These are phyloP conservation scores for Spathaspora sp. DNA, from an alignment of 805 yeast genomes.

Conservation along the genomic window DNA sequence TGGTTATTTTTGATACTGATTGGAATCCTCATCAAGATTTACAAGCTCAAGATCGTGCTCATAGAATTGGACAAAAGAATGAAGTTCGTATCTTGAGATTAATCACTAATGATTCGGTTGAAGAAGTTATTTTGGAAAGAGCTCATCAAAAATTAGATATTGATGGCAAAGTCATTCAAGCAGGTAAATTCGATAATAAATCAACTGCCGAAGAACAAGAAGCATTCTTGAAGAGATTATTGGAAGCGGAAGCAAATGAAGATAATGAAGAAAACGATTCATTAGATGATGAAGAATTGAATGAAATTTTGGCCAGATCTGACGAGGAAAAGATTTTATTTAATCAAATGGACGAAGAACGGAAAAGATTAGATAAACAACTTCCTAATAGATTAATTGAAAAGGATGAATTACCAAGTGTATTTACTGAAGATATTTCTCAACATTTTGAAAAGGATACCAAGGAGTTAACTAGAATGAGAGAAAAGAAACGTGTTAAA, in stretches of 20 bases:
- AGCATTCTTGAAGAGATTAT: constrained; percentile 64
- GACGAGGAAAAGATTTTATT: constrained; percentile 59
- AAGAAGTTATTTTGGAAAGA: constrained; percentile 76
- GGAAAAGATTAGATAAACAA: constrained; percentile 34
- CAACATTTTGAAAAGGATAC: constrained; percentile 48
- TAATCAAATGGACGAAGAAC: constrained; percentile 56
- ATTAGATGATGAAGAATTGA: constrained; percentile 67
- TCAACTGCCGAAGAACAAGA: constrained; percentile 87
- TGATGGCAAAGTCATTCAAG: constrained; percentile 87
- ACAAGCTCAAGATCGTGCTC: constrained; percentile 89
- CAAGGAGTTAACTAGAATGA: constrained; percentile 52
- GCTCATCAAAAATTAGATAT: constrained; percentile 82
- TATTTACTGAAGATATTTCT: constrained; percentile 66
- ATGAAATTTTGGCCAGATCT: constrained; percentile 65
- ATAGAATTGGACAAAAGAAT: constrained; percentile 85
- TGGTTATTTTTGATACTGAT: constrained; percentile 81
- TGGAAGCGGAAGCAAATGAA: constrained; percentile 64
- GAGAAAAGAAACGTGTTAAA: constrained; percentile 77
- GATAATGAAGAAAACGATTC: constrained; percentile 53
- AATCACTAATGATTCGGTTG: constrained; percentile 79
- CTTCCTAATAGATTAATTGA: constrained; percentile 55
- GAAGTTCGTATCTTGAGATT: constrained; percentile 79
- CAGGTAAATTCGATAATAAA: constrained; percentile 86
- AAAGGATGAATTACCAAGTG: constrained; percentile 71
- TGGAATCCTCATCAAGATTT: constrained; percentile 93